Percentiles rank a stretch among this genome's conserved stretches.
Conservation (phyloP, 176 grass and related monocot genomes). For the Phoenix dactylifera region DNA sequence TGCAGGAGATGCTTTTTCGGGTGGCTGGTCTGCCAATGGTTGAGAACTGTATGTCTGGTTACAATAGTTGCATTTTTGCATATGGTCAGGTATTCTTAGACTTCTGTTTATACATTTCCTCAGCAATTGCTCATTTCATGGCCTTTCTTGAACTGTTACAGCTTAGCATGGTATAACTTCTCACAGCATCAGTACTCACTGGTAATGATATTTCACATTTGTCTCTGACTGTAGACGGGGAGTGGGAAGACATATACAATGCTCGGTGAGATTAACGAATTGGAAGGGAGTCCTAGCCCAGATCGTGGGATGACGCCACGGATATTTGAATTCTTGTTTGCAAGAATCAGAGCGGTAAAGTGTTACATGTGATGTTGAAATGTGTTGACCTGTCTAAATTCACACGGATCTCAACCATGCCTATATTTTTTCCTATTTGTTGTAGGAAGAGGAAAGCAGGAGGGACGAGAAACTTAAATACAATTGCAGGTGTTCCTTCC, state of each 20-base stretch:
- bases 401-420: not conserved
- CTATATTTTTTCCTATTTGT: not conserved
- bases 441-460: conserved; percentile 91
- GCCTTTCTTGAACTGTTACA: not conserved
- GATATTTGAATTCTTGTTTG: conserved; percentile 95
- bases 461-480: conserved; percentile 97
- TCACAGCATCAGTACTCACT: conserved; percentile 1
- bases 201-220: conserved; percentile 6
- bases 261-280: conserved; percentile 81
- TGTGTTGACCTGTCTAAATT: not conserved
- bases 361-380: not conserved
- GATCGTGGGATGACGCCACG: conserved; percentile 91
- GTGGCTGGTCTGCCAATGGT: conserved; percentile 97
- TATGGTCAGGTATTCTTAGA: conserved; percentile 73
- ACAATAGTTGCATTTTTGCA: conserved; percentile 97
- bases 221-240: conserved; percentile 55
- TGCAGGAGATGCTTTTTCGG: conserved; percentile 85
- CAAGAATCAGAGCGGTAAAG: conserved; percentile 93
- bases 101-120: not conserved
- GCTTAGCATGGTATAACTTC: not conserved
- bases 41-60: conserved; percentile 96
- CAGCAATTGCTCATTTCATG: too few relatives aligned
- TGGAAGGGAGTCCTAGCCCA: conserved; percentile 67
- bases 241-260: conserved; percentile 97
- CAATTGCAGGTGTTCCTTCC: conserved; percentile 92